Conservation (phyloP, 1,284 basidiomycete species). For the Jaminaea rosea region DNA sequence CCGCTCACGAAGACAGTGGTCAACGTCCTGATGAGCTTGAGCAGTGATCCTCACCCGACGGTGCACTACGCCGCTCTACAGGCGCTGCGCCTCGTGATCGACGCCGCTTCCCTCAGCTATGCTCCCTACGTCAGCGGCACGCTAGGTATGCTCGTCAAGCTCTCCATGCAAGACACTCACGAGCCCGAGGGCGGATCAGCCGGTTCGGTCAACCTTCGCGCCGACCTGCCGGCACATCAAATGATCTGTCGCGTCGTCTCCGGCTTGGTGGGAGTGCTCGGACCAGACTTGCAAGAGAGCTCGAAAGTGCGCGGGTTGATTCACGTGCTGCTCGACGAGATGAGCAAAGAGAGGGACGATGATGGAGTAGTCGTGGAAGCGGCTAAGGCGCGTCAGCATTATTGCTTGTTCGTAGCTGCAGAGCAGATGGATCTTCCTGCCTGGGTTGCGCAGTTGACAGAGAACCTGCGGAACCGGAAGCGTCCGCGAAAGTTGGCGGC, state of each 20-base stretch:
- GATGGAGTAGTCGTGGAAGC: slow-evolving; percentile 84
- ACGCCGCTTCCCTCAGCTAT: slow-evolving; percentile 84
- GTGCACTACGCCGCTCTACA: slow-evolving; percentile 89
- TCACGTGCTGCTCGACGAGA: slow-evolving; percentile 74
- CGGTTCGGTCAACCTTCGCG: slow-evolving; percentile 67
- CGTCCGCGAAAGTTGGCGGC: slow-evolving; percentile 78
- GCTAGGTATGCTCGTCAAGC: slow-evolving; percentile 78
- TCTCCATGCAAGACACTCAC: slow-evolving; percentile 83
- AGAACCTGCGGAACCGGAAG: slow-evolving; percentile 47
- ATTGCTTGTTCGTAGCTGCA: slow-evolving; percentile 89
- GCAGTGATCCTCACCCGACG: slow-evolving; percentile 89
- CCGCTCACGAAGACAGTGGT: slow-evolving; percentile 92
- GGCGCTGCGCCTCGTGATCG: slow-evolving; percentile 76
- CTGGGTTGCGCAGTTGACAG: slow-evolving; percentile 27
- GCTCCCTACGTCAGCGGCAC: slow-evolving; percentile 79
- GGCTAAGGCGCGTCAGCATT: slow-evolving; percentile 89
- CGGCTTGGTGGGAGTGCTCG: slow-evolving; percentile 83
- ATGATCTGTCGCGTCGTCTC: slow-evolving; percentile 84
- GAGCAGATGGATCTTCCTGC: slow-evolving; percentile 53
- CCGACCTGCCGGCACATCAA: slow-evolving; percentile 82
- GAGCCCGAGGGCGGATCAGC: slow-evolving; percentile 86
- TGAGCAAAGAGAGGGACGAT: slow-evolving; percentile 64
- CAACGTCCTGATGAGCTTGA: slow-evolving; percentile 88
- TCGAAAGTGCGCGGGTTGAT: slow-evolving; percentile 69
- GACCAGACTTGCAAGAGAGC: slow-evolving; percentile 88